Base-by-base conservation (phyloP, 305 asterid genomes). In the Solanum aculeatissimum region DNA sequence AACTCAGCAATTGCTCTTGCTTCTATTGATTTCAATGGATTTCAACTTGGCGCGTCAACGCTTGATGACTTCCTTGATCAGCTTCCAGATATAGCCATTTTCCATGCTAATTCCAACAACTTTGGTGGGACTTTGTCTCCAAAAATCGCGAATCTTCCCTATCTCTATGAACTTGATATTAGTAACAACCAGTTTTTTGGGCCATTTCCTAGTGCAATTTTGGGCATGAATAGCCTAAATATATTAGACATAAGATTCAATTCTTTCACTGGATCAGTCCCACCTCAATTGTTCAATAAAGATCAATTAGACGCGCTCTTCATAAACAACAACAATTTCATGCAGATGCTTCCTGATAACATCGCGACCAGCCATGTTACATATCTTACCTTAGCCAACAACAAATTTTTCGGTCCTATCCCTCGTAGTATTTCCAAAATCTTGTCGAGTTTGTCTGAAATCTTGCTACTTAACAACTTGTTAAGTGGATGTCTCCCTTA, bases 71-170 rank as follows among this genome's bases (percentile, higher is more conserved):
- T 95, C 87, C 93, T 95, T 15, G 97, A 95, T 40, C 89, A 84
- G 75, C 94, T 95, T 25, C 94, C 93, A 0, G 98, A 95, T 87
- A 55, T 95, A 62, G 97, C 95, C 35, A 87, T 95, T 14, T 95
- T 95, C 85, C 98, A 95, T 77, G 97, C 98, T 32, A 93, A 93
- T 84, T 93, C 97, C 78, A 95, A 92, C 89, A 66, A 58, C 65
- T 93, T 93, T 78, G 85, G 89, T 15, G 98, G 98, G 32, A 69
- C 72, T 12, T 70, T 95, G 42, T 85, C 97, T 2, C 83, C 92
- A 4, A 81, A 83, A 70, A 88, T 89, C 49, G 89, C 93, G n/a
- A 75, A 87, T 18, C 94, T 93, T 13, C 93, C 90, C 0, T 95
- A 89, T 27, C 87, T 95, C 12, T 95, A 93, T 87, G 98, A 95